Evolutionary conservation across 2,329 filamentous ascomycete species (phyloP), one percentile per base, ranked within the genome.

Genomic region (Fusarium sulawesiense): DNA sequence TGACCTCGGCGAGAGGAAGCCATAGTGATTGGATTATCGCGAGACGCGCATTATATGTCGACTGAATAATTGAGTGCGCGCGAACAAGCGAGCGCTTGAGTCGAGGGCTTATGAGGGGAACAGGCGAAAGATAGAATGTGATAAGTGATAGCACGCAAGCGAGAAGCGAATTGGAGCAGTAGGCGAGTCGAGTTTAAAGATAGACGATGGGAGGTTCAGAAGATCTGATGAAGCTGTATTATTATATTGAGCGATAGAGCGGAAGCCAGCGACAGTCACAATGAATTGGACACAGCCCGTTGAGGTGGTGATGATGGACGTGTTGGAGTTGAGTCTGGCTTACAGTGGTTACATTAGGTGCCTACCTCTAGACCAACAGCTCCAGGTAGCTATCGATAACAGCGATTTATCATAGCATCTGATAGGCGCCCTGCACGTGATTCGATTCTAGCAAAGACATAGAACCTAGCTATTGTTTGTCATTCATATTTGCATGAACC

Each of bases 1-100:
- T 80, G 80, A 66, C 75, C 78, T 68, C 78, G 79, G 70, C 80
- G 80, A 58, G 78, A 77, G 70, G 82, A 77, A 66, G 82, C 78
- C 81, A 83, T 83, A 75, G 72, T 68, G 66, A 73, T 71, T 71
- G 14, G 62, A 74, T 72, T 76, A 75, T 77, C 47, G 62, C 60
- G 60, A 55, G 60, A 50, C 50, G 66, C 61, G 75, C 77, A 78
- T 78, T 50, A 75, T 78, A 75, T 67, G 68, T 20, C 27, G 59
- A 23, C 34, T 40, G 7, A 9, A 30, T 12, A 41, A 23, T 53
- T 44, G 37, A 25, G 54, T 45, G 37, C 47, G 40, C 50, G 59
- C 64, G 48, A 65, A 30, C n/a, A 27, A 49, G 41, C 29, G 40
- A 44, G 44, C 37, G 60, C 60, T 62, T 54, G 25, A 46, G 50